Conservation (phyloP, 257 asterid species). For the Verbascum thapsus region DNA sequence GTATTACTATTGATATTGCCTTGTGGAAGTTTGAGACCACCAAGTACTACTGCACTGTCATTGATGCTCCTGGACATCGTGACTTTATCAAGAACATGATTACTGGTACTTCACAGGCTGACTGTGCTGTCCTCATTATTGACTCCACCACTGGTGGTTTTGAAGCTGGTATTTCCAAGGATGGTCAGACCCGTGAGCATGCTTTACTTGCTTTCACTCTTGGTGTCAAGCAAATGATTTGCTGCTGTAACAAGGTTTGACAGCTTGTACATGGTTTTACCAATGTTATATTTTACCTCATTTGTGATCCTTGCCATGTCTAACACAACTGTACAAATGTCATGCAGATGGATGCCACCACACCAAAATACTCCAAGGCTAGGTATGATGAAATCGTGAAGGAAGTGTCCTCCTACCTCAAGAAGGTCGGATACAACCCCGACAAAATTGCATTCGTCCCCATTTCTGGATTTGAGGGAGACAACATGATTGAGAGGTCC, state of each 20-base stretch:
- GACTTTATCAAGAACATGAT: slow-evolving; percentile 75
- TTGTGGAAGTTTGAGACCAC: slow-evolving; percentile 55
- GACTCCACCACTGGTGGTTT: slow-evolving; percentile 89
- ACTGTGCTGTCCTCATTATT: slow-evolving; percentile 80
- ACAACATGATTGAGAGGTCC: slow-evolving; percentile 76
- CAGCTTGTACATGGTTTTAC: too few relatives aligned
- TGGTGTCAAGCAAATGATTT: slow-evolving; percentile 81
- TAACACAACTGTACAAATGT: neutral
- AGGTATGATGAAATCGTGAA: slow-evolving; percentile 75
- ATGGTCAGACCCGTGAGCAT: slow-evolving; percentile 89
- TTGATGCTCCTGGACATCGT: slow-evolving; percentile 83
- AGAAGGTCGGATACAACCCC: slow-evolving; percentile 85
- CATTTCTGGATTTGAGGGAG: slow-evolving; percentile 74
- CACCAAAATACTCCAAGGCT: slow-evolving; percentile 78
- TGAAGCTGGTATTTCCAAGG: slow-evolving; percentile 89
- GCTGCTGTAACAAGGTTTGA: slow-evolving; percentile 71
- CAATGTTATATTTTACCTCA: too few relatives aligned
- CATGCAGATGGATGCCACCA: slow-evolving; percentile 78
- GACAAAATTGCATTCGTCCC: slow-evolving; percentile 72
- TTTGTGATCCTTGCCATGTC: neutral
- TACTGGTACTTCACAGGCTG: slow-evolving; percentile 86
- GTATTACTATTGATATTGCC: slow-evolving; percentile 51
- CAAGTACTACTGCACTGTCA: slow-evolving; percentile 49
- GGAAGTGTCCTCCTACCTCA: slow-evolving; percentile 80
- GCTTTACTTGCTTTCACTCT: slow-evolving; percentile 81